Evolutionary conservation across 2,329 filamentous ascomycete genomes (phyloP), one percentile per base, ranked within the genome.

Genomic region (Calcarisporium arbuscula): DNA sequence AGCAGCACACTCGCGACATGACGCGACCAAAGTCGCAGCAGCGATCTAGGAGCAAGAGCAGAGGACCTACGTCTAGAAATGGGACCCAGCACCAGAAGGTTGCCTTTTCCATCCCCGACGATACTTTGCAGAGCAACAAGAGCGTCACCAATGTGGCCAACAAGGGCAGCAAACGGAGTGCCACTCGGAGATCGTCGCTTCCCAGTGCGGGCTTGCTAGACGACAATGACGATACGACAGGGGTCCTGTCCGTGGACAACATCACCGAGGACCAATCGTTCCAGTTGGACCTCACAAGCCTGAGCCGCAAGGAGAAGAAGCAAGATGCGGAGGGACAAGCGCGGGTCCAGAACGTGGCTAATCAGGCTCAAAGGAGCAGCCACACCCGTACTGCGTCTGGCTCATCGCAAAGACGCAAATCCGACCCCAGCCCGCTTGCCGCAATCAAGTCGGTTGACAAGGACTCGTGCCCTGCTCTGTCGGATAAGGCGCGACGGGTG

Each of bases 401-500:
- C n/a, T n/a, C n/a, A n/a, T n/a, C n/a, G n/a, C n/a, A n/a, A n/a
- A n/a, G n/a, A n/a, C n/a, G n/a, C n/a, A 56, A 40, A 18, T 45
- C 40, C 17, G 52, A 56, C 21, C 8, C 41, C n/a, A 46, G 44
- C 18, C 36, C 38, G 7, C 18, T 16, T 19, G 40, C 47, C 32
- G 46, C 45, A 35, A 44, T 49, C 34, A 51, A 44, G 32, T 47
- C 43, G 9, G 29, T 44, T 17, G 50, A 51, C 25, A 50, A 45
- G 34, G 52, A 57, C 28, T 46, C 51, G 5, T 63, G 67, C 42
- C 64, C 67, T n/a, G 58, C 61, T 2, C 62, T 78, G 10, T 75
- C 73, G 9, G 57, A 54, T 26, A 64, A 70, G 36, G 72, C 72
- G 33, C 68, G 67, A 25, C 67, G 63, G 35, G 65, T 77, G 22